These are phyloP conservation scores for Rutidosis leptorrhynchoides DNA, from an alignment of 129 eudicot genomes.

Conservation along the genomic window DNA sequence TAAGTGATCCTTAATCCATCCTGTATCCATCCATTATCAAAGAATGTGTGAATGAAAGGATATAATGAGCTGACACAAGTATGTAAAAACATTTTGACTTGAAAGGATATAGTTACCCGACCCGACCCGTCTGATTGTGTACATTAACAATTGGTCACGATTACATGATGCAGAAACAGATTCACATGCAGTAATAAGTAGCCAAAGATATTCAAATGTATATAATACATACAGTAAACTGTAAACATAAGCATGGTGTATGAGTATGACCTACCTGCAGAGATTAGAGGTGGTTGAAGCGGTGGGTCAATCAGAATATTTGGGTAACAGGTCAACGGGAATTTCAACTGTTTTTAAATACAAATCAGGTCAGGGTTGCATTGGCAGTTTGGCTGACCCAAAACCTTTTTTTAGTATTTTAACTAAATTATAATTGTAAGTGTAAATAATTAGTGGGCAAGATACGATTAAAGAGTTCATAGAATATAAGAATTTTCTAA, in stretches of 20 bases:
- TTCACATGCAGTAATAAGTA: neutral
- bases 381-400: neutral
- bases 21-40: slow-evolving; percentile 36
- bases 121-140: neutral
- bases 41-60: slow-evolving; percentile 5
- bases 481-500: neutral
- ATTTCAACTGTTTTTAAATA: neutral
- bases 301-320: neutral
- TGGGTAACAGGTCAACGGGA: neutral
- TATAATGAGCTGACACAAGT: slow-evolving; percentile 1
- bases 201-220: too few relatives aligned
- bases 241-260: neutral
- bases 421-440: too few relatives aligned
- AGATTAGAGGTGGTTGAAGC: neutral
- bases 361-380: neutral
- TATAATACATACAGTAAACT: neutral
- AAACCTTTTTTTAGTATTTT: neutral
- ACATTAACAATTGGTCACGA: neutral
- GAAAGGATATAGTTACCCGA: too few relatives aligned
- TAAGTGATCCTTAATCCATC: slow-evolving; percentile 95
- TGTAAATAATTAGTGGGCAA: neutral
- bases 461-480: neutral
- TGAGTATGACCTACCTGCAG: neutral
- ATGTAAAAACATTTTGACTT: neutral
- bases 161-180: neutral